Evolutionary conservation across 1,139 yeast species (phyloP).

Genomic region (Diutina pseudorugosa): DNA sequence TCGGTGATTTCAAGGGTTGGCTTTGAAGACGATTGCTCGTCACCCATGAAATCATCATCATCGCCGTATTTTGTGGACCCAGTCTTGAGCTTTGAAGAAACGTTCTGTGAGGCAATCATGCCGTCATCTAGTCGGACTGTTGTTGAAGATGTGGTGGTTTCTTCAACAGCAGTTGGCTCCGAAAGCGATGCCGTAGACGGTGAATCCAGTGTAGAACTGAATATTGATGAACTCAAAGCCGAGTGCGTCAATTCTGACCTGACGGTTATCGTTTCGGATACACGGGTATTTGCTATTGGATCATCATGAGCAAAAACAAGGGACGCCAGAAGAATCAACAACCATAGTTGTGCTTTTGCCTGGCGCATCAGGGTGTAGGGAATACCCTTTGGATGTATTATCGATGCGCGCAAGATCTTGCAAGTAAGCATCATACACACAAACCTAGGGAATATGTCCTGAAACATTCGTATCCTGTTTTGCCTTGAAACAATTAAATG

Average conservation of each 20-base stretch:
- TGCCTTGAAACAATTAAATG: too few species aligned
- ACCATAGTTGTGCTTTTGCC: neutral
- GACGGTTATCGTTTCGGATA: neutral
- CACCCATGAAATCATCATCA: too few species aligned
- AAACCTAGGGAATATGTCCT: too few species aligned
- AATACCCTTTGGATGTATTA: neutral
- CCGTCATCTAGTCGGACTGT: too few species aligned
- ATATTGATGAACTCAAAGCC: neutral
- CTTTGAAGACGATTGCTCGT: too few species aligned
- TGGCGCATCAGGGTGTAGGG: neutral
- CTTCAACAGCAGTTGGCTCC: neutral
- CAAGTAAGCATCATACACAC: too few species aligned
- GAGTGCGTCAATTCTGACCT: neutral
- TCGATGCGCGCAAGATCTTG: neutral
- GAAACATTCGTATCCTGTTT: too few species aligned
- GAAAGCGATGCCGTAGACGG: neutral
- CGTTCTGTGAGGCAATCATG: too few species aligned
- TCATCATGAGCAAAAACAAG: neutral
- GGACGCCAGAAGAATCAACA: neutral
- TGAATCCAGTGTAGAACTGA: neutral
- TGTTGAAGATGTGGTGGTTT: too few species aligned
- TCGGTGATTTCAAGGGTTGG: too few species aligned
- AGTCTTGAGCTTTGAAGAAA: too few species aligned
- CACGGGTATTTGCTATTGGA: neutral
- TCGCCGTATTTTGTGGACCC: too few species aligned